phyloP scores from a whole-genome alignment of 768 basidiomycete species.

The Leccinum uliginosum region DNA sequence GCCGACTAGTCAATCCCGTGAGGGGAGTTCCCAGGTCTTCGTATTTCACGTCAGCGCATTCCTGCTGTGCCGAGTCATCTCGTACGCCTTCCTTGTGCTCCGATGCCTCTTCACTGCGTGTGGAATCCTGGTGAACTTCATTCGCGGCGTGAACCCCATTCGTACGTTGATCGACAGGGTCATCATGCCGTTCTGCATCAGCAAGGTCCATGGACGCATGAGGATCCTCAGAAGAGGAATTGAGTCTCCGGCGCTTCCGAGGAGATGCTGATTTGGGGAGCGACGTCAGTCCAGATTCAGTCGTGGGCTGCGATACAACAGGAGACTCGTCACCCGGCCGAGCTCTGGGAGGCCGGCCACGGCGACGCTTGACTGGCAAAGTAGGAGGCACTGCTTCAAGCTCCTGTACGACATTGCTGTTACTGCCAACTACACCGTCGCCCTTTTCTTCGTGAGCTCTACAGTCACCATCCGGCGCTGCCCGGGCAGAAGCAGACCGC shows the following conservation, averaged over 20 bases:
- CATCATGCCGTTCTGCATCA: constrained; percentile 2
- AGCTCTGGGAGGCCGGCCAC: constrained; percentile 30
- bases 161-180: constrained; percentile 4
- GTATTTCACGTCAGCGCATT: constrained; percentile 38
- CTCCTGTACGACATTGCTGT: background rate
- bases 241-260: constrained; percentile 44
- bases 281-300: constrained; percentile 8
- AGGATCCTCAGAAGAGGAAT: constrained; percentile 29
- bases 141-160: constrained; percentile 20
- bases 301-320: background rate
- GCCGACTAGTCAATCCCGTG: constrained; percentile 45
- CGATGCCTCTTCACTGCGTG: background rate
- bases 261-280: constrained; percentile 23
- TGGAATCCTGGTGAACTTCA: constrained; percentile 9
- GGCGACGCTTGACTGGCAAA: constrained; percentile 29
- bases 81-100: background rate
- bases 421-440: constrained; percentile 7
- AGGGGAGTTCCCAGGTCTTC: constrained; percentile 53
- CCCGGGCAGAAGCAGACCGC: constrained; percentile 18
- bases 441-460: constrained; percentile 5
- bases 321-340: constrained; percentile 11
- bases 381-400: constrained; percentile 4
- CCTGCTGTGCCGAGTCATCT: constrained; percentile 4
- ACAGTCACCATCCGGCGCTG: constrained; percentile 10
- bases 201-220: constrained; percentile 5